Conservation (phyloP, 495 filamentous ascomycete species). For the Massariosphaeria phaeospora region DNA sequence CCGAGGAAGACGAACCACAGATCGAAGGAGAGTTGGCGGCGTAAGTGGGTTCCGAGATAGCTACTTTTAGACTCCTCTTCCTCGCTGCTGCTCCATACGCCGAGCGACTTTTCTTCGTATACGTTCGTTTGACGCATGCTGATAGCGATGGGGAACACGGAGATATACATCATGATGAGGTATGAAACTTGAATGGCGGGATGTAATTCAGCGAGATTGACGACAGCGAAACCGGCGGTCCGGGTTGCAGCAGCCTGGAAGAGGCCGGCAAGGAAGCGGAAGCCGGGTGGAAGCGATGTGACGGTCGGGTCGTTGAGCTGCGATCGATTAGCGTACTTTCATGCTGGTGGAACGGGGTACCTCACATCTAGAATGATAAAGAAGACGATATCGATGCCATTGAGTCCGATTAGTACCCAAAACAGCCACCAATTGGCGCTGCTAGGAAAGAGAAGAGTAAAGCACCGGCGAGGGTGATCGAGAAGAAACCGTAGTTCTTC, state of each 20-base stretch:
- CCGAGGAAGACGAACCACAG: slow-evolving; percentile 91
- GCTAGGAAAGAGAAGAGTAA: slow-evolving; percentile 84
- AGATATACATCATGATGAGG: slow-evolving; percentile 99
- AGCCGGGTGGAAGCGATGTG: slow-evolving; percentile 55
- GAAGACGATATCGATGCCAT: slow-evolving; percentile 77
- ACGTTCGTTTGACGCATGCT: slow-evolving; percentile 90
- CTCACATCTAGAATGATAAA: slow-evolving; percentile 85
- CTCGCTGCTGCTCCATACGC: slow-evolving; percentile 55
- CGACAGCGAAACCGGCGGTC: slow-evolving; percentile 79
- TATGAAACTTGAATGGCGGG: slow-evolving; percentile 93
- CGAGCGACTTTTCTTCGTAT: slow-evolving; percentile 90
- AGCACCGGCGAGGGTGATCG: slow-evolving; percentile 91
- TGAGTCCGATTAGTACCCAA: slow-evolving; percentile 73
- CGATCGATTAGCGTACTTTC: slow-evolving; percentile 9
- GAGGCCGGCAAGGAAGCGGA: slow-evolving; percentile 72
- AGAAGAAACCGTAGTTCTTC: slow-evolving; percentile 86
- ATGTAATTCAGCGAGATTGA: slow-evolving; percentile 71
- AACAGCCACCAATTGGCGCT: slow-evolving; percentile 96
- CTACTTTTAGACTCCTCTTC: slow-evolving; percentile 48
- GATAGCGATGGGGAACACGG: slow-evolving; percentile 91
- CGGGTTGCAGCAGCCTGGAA: slow-evolving; percentile 85
- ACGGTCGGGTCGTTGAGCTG: slow-evolving; percentile 66
- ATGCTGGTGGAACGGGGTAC: slow-evolving; percentile 14
- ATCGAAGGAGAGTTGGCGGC: slow-evolving; percentile 87
- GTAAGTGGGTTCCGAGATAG: slow-evolving; percentile 83